phyloP scores from a whole-genome alignment of 2,329 filamentous ascomycete genomes.

The Leptoxyphium fumago region DNA sequence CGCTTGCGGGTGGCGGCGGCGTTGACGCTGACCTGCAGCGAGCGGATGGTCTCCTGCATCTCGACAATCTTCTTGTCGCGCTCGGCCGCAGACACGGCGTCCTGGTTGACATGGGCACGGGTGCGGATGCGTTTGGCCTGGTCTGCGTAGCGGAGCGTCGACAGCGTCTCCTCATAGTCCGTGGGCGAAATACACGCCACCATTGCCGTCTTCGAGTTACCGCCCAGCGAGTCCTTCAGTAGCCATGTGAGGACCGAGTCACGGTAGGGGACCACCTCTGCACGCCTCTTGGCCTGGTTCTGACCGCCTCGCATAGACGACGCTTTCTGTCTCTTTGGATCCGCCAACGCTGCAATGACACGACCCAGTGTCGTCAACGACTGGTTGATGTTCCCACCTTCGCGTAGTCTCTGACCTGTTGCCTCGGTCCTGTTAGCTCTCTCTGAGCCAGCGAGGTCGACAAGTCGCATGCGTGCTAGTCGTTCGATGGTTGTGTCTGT shows the following conservation, averaged over 20 bases:
- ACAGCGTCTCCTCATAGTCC: slow-evolving; percentile 94
- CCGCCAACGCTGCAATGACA: slow-evolving; percentile 80
- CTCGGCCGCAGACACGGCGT: slow-evolving; percentile 80
- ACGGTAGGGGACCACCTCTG: slow-evolving; percentile 66
- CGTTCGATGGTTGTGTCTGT: slow-evolving; percentile 97
- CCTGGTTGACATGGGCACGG: slow-evolving; percentile 86
- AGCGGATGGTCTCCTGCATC: slow-evolving; percentile 90
- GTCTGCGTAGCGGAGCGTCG: slow-evolving; percentile 89
- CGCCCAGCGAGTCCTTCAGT: slow-evolving; percentile 86
- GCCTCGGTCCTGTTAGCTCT: slow-evolving; percentile 91
- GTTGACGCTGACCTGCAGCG: slow-evolving; percentile 60
- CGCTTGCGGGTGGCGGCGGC: slow-evolving; percentile 49
- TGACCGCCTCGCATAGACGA: slow-evolving; percentile 26
- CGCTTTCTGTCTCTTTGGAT: slow-evolving; percentile 39
- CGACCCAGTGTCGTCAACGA: slow-evolving; percentile 89
- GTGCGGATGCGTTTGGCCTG: slow-evolving; percentile 96
- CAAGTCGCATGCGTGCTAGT: slow-evolving; percentile 80
- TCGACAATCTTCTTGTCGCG: slow-evolving; percentile 85
- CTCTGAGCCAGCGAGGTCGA: slow-evolving; percentile 90
- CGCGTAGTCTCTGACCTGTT: slow-evolving; percentile 75
- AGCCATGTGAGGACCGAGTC: slow-evolving; percentile 78
- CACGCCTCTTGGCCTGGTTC: slow-evolving; percentile 31
- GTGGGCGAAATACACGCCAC: slow-evolving; percentile 92
- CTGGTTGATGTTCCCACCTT: slow-evolving; percentile 98
- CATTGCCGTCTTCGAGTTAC: slow-evolving; percentile 98